Evolutionary conservation across 805 yeast species (phyloP), one percentile per base, ranked within the genome.

Genomic region (Saccharomycopsis fibuligera): DNA sequence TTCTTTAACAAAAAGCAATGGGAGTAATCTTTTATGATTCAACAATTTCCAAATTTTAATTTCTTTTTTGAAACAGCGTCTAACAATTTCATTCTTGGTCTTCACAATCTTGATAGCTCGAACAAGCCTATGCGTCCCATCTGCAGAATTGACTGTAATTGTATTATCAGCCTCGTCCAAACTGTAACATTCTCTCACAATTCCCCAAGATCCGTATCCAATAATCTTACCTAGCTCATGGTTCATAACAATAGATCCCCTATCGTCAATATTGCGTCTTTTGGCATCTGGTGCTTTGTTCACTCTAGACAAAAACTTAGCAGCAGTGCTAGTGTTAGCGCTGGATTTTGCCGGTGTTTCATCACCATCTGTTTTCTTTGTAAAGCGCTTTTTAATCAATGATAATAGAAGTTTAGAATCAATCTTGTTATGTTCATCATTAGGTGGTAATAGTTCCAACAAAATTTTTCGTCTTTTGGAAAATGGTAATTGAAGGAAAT

Each of bases 201-300:
- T 74, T 9, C 96, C 95, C 84, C 93, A 90, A 0, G 96, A 95
- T 12, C 97, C 96, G 60, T 77, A 78, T 1, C 96, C 96, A 53
- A 88, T 81, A 9, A 83, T 74, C 56, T 79, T 79, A 1, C 95
- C 96, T 27, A 89, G 61, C 29, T 65, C 72, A 56, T 79, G 78
- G 14, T 77, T 80, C 67, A 83, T 56, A 1, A 88, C 77, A 22
- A 73, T 62, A 12, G 85, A 81, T 0, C 95, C 96, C 51, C 75
- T 78, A 49, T 83, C 87, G 57, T 81, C 85, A 5, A 69, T 68
- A 55, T 74, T 70, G 24, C 49, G 45, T 47, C 52, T 69, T 60
- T 35, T 68, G 24, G 44, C 33, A 22, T 46, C 35, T n/a, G 49
- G 37, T 5, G 44, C 31, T 33, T 53, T 53, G 14, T 58, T 50